phyloP scores from a whole-genome alignment of 176 grass and related monocot species.

The Oryza coarctata region DNA sequence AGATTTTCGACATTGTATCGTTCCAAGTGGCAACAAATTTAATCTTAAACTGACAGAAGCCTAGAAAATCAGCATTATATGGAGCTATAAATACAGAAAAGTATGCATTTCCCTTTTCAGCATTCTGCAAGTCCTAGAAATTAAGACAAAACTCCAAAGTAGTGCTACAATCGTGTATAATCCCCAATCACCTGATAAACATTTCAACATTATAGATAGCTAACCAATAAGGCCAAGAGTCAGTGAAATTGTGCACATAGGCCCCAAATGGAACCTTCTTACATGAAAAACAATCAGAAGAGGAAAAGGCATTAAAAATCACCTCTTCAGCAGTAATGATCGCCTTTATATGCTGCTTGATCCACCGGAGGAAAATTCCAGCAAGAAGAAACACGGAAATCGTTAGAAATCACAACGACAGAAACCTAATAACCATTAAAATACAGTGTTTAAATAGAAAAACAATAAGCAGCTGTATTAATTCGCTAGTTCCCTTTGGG shows the following conservation, averaged over 20 bases:
- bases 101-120: neutral
- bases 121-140: neutral
- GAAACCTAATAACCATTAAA: neutral
- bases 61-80: neutral
- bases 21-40: neutral
- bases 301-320: constrained; percentile 14
- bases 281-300: constrained; percentile 1
- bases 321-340: constrained; percentile 99
- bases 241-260: neutral
- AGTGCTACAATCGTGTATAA: constrained; percentile 17
- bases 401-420: constrained; percentile 10
- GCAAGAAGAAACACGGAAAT: constrained; percentile 24
- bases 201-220: neutral
- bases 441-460: neutral
- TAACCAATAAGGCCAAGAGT: neutral
- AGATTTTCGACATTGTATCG: neutral
- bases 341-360: constrained; percentile 95
- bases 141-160: neutral
- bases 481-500: neutral
- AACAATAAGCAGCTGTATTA: neutral
- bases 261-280: neutral
- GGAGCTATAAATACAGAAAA: neutral
- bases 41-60: neutral
- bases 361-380: constrained; percentile 15
- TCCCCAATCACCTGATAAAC: neutral